These are phyloP conservation scores for Sutorius eximius DNA, from an alignment of 1,284 basidiomycete species.

Conservation along the genomic window DNA sequence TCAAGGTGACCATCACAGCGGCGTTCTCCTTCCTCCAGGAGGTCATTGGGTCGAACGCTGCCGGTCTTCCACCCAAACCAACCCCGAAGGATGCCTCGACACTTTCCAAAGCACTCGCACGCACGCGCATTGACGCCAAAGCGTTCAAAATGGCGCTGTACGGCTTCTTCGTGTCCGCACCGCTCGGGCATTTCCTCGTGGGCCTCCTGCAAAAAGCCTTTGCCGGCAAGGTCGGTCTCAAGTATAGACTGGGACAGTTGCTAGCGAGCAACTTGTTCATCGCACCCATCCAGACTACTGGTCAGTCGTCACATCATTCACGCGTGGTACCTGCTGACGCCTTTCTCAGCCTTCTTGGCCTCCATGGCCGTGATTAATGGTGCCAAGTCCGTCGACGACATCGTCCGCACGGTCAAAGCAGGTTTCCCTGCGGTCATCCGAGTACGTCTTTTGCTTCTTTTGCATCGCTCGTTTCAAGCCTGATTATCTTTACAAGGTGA, in stretches of 20 bases:
- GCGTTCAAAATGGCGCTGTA: slow-evolving; percentile 84
- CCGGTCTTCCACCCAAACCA: slow-evolving; percentile 53
- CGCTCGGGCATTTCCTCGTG: slow-evolving; percentile 74
- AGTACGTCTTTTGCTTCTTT: slow-evolving; percentile 40
- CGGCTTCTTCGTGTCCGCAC: slow-evolving; percentile 84
- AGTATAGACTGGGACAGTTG: slow-evolving; percentile 72
- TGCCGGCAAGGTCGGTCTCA: slow-evolving; percentile 68
- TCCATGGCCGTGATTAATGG: slow-evolving; percentile 88
- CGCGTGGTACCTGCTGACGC: slow-evolving; percentile 21
- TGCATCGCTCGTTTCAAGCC: background rate
- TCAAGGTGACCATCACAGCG: slow-evolving; percentile 39
- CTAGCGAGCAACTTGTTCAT: slow-evolving; percentile 77
- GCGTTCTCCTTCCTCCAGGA: slow-evolving; percentile 78
- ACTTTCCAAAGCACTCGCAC: slow-evolving; percentile 53
- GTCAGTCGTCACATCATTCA: slow-evolving; percentile 42
- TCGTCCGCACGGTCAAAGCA: slow-evolving; percentile 69
- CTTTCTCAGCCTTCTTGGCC: slow-evolving; percentile 54
- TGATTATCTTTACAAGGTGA: slow-evolving; percentile 26
- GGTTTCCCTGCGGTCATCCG: slow-evolving; percentile 77
- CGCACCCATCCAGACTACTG: slow-evolving; percentile 72
- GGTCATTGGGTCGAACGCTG: slow-evolving; percentile 71
- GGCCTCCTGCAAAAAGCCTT: slow-evolving; percentile 74
- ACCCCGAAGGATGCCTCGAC: slow-evolving; percentile 55
- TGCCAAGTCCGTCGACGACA: slow-evolving; percentile 64
- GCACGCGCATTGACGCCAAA: slow-evolving; percentile 57